Conservation (phyloP, 306 rosid species). For the Cucumis cinereus region DNA sequence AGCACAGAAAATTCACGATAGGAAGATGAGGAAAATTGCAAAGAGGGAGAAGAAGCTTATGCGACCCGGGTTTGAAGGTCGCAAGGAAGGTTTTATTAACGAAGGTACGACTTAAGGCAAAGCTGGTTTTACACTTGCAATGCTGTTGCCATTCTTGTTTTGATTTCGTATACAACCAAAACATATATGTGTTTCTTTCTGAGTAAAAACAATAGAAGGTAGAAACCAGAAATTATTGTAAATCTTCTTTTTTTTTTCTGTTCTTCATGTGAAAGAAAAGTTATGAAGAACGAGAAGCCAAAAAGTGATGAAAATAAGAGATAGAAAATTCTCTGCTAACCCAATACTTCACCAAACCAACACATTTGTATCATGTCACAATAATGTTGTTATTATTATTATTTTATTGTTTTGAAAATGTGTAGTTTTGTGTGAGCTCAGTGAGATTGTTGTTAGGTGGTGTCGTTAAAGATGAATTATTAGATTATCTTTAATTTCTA, state of each 20-base stretch:
- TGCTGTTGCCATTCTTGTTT: neutral
- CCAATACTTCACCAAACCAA: too few relatives aligned
- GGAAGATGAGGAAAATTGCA: constrained; percentile 52
- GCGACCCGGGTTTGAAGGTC: constrained; percentile 83
- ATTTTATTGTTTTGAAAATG: too few relatives aligned
- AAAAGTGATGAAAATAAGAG: neutral
- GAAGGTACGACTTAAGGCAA: neutral
- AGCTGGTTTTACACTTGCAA: neutral
- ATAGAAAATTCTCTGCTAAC: too few relatives aligned
- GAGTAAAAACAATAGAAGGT: neutral
- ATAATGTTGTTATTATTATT: too few relatives aligned
- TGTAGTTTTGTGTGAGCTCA: too few relatives aligned
- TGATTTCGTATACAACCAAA: neutral
- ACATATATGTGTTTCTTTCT: neutral
- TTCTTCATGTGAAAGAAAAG: neutral
- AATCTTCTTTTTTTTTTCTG: neutral
- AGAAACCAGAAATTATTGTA: neutral
- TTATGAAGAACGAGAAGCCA: neutral
- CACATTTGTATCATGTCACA: too few relatives aligned
- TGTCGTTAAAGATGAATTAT: neutral
- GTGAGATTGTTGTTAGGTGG: too few relatives aligned
- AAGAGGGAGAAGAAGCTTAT: constrained; percentile 84
- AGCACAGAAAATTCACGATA: constrained; percentile 41
- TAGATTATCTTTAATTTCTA: too few relatives aligned
- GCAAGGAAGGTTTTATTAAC: constrained; percentile 58